Conservation (phyloP, 2,329 filamentous ascomycete genomes). For the Coniochaeta ligniaria region DNA sequence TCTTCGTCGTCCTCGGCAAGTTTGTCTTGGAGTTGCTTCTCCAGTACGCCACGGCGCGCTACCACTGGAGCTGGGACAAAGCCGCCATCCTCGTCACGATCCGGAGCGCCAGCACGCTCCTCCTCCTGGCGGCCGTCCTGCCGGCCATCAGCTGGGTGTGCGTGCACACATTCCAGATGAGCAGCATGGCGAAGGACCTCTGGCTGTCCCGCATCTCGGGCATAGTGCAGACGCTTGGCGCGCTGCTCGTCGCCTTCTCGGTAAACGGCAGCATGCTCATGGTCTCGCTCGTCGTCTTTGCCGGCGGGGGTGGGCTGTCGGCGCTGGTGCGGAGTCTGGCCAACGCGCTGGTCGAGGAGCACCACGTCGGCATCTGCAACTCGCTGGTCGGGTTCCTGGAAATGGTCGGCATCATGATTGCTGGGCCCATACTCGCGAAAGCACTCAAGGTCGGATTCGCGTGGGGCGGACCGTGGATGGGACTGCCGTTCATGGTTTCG, state of each 20-base stretch:
- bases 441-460: constrained; percentile 37
- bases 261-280: constrained; percentile 24
- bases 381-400: constrained; percentile 44
- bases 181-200: constrained; percentile 30
- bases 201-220: constrained; percentile 28
- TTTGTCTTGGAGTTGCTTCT: constrained; percentile 31
- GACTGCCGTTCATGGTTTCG: constrained; percentile 38
- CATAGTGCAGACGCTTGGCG: constrained; percentile 21
- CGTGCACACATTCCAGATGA: constrained; percentile 19
- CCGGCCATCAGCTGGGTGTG: constrained; percentile 25
- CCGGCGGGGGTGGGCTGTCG: constrained; percentile 35
- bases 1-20: constrained; percentile 23
- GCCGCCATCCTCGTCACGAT: constrained; percentile 34
- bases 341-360: constrained; percentile 44
- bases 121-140: constrained; percentile 29
- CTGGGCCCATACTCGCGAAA: constrained; percentile 37
- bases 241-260: constrained; percentile 29
- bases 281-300: constrained; percentile 34
- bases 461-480: constrained; percentile 38
- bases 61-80: constrained; percentile 38
- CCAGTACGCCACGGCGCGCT: constrained; percentile 47
- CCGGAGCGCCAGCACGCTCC: constrained; percentile 27
- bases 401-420: constrained; percentile 37
- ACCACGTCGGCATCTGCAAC: constrained; percentile 47
- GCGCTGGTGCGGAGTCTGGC: constrained; percentile 40